Percentiles rank a stretch among this genome's conserved stretches.
Evolutionary conservation across 805 yeast genomes (phyloP).

Genomic region (Wickerhamiella spandovensis): DNA sequence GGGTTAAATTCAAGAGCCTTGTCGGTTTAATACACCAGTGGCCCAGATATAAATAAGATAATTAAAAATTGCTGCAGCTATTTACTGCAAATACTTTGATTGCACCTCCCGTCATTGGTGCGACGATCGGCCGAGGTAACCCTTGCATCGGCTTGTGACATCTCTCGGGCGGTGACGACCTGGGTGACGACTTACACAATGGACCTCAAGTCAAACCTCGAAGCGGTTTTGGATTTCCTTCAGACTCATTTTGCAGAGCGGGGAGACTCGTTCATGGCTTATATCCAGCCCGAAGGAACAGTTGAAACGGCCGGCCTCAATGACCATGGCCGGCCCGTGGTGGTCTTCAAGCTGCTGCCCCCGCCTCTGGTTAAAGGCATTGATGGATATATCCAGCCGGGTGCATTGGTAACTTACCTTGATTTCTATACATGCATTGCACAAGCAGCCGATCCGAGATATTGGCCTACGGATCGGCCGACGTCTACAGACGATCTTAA

Average conservation of each 20-base stretch:
- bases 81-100: no score
- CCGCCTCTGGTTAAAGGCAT: not conserved
- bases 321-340: not conserved
- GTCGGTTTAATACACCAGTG: no score
- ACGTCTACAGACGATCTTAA: conserved; percentile 1
- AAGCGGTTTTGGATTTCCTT: not conserved
- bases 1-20: no score
- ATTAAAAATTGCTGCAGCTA: no score
- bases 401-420: conserved; percentile 7
- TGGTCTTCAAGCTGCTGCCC: not conserved
- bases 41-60: no score
- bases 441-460: conserved; percentile 8
- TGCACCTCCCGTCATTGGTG: no score
- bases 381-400: not conserved
- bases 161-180: no score
- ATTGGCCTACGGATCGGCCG: conserved; percentile 10
- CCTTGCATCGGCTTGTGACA: no score
- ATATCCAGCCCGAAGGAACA: not conserved
- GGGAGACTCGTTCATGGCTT: not conserved
- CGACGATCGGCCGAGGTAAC: no score
- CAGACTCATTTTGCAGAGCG: not conserved
- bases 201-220: not conserved
- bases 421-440: conserved; percentile 14
- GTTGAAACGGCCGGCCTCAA: not conserved
- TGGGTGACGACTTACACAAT: not conserved